Base-by-base conservation (phyloP, 2,329 filamentous ascomycete genomes). In the Botryotinia calthae region DNA sequence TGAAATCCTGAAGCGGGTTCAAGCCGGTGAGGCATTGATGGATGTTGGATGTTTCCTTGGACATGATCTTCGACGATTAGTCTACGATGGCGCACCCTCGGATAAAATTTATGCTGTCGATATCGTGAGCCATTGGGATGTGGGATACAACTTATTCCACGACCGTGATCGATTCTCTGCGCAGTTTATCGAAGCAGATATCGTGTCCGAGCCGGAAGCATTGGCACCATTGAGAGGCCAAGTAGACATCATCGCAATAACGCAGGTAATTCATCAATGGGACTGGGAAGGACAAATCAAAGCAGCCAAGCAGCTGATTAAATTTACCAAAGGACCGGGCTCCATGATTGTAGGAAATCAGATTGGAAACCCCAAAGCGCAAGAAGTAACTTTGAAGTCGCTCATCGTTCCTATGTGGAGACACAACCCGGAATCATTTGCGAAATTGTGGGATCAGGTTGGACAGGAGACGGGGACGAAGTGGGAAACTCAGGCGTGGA, bases 231-330 rank as follows among this genome's bases (percentile, higher is more conserved):
- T 85, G 31, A 77, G 82, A 31, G 81, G 81, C 7, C 78, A 81
- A n/a, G 77, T 84, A 2, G 82, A 85, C 72, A 81, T 86, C 20
- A 75, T 85, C 10, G 79, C 83, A 48, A 79, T 84, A 2, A 80
- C 80, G 0, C 82, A 82, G 0, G 83, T 85, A 76, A 81, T 86
- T 61, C 84, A 85, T 69, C 78, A 85, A 12, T 85, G 84, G 74
- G 78, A 80, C 46, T 83, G 80, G 76, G 80, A 83, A 1, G 76
- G 78, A 6, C 83, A 85, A 37, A 28, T 73, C 20, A 69, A 71
- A 44, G 25, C 22, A n/a, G 62, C 31, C 73, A 76, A 72, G 66
- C 40, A 44, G 58, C n/a, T 69, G 65, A 44, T 78, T 28, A 54
- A 16, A 22, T 68, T 69, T 62, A 72, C 40, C 31, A 69, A 68